Conservation (phyloP, 106 monocot species). For the Platanthera zijinensis region DNA sequence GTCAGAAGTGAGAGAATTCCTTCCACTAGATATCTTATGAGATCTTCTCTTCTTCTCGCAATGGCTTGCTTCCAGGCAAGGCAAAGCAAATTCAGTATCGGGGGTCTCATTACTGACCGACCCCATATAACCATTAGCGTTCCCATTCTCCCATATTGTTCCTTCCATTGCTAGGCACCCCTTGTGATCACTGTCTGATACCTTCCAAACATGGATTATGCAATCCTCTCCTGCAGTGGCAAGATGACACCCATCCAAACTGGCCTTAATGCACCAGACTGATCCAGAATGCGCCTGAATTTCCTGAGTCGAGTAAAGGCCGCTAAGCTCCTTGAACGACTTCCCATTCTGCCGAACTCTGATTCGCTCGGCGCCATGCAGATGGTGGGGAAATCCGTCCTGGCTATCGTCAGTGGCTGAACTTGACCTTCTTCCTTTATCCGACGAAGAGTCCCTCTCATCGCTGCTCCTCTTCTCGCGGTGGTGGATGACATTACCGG, state of each 20-base stretch:
- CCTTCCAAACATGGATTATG: constrained; percentile 53
- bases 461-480: constrained; percentile 39
- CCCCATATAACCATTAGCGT: constrained; percentile 21
- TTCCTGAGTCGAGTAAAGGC: constrained; percentile 51
- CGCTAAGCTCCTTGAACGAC: constrained; percentile 48
- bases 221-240: constrained; percentile 67
- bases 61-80: constrained; percentile 37
- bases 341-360: constrained; percentile 66
- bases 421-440: constrained; percentile 62
- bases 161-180: constrained; percentile 26
- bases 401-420: constrained; percentile 77
- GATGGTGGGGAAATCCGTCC: constrained; percentile 25
- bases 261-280: constrained; percentile 61
- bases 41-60: constrained; percentile 65
- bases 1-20: constrained; percentile 39
- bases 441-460: constrained; percentile 48
- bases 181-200: constrained; percentile 30
- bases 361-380: constrained; percentile 42
- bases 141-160: constrained; percentile 27
- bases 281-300: constrained; percentile 57
- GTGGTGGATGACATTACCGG: constrained; percentile 12
- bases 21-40: constrained; percentile 25
- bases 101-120: constrained; percentile 32
- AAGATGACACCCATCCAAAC: constrained; percentile 44
- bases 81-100: constrained; percentile 25